Conservation (phyloP, 495 filamentous ascomycete genomes). For the Cladorrhinum samala region DNA sequence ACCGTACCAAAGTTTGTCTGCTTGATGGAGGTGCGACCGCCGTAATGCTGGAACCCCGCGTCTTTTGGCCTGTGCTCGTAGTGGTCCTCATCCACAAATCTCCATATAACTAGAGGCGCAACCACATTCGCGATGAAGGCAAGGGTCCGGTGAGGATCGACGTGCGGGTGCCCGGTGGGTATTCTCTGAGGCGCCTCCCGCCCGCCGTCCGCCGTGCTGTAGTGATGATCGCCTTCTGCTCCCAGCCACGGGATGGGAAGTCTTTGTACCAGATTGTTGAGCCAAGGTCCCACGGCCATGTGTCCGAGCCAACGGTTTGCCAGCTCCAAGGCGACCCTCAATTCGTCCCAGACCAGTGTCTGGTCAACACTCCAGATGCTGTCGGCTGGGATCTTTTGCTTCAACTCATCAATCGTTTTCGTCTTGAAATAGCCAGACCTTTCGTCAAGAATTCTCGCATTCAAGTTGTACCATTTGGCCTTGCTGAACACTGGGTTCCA, state of each 20-base stretch:
- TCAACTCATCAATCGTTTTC: too few species aligned
- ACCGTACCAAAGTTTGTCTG: not conserved
- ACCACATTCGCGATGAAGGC: not conserved
- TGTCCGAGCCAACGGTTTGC: constrained; percentile 3
- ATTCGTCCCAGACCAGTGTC: not conserved
- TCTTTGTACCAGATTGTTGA: not conserved
- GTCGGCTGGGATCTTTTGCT: too few species aligned
- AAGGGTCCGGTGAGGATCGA: not conserved
- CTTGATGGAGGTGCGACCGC: not conserved
- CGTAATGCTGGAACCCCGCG: not conserved
- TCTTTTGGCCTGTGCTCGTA: not conserved
- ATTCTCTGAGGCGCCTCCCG: constrained; percentile 3
- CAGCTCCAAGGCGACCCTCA: not conserved
- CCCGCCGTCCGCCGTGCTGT: too few species aligned
- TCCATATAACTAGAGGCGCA: not conserved
- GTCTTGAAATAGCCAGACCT: too few species aligned
- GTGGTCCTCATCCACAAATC: constrained; percentile 1
- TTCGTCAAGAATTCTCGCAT: not conserved
- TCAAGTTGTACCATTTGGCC: constrained; percentile 5
- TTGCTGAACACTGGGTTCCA: constrained; percentile 3
- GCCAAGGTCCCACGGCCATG: not conserved
- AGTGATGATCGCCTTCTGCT: not conserved
- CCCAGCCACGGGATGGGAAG: not conserved
- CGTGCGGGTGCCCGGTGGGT: not conserved
- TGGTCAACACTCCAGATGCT: constrained; percentile 10